Percentiles rank a stretch among this genome's conserved stretches.
These are phyloP conservation scores for Termitomyces sp. DNA, from an alignment of 768 basidiomycete genomes.

Conservation along the genomic window DNA sequence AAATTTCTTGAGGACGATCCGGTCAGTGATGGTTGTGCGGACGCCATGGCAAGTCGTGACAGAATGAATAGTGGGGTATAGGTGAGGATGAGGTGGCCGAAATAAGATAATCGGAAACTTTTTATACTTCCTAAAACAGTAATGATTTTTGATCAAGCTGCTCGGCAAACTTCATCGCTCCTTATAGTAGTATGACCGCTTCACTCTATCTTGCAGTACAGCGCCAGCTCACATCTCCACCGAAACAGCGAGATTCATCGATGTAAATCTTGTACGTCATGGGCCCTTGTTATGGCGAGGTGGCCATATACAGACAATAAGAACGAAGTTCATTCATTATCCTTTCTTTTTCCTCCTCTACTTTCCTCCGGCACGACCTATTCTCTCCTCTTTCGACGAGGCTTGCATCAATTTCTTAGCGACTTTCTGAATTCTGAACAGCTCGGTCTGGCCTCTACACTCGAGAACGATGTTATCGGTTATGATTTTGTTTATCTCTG, in stretches of 20 bases:
- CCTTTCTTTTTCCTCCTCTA: neutral
- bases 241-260: neutral
- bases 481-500: conserved; percentile 1
- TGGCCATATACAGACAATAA: conserved; percentile 1
- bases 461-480: neutral
- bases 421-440: neutral
- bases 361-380: neutral
- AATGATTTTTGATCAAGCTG: neutral
- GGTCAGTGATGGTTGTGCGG: conserved; percentile 4
- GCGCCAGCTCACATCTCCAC: neutral
- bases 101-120: neutral
- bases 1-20: conserved; percentile 43
- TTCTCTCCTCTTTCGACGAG: conserved; percentile 15
- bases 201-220: too few species aligned
- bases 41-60: conserved; percentile 8
- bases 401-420: neutral
- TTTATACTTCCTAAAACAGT: neutral
- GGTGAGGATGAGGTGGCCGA: neutral
- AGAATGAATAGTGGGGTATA: neutral
- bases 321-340: neutral
- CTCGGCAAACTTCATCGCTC: neutral
- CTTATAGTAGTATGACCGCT: too few species aligned
- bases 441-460: neutral
- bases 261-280: neutral
- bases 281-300: neutral